These are phyloP conservation scores for Silene uniflora DNA, from an alignment of 148 eudicot genomes.

Conservation along the genomic window DNA sequence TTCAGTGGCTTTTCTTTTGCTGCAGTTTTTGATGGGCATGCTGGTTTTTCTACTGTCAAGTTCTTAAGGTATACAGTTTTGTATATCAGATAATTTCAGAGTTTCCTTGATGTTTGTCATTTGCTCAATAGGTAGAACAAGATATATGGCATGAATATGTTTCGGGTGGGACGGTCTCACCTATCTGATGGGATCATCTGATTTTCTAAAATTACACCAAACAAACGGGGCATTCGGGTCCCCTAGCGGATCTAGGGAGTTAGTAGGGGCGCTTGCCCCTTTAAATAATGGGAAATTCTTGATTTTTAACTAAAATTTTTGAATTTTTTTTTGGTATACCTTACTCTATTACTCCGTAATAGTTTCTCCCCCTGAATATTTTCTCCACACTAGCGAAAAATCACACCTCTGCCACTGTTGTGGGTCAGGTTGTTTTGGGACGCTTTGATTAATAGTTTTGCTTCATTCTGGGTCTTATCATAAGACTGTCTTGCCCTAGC, in stretches of 20 bases:
- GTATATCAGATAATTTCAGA: not conserved
- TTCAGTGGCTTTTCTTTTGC: slow-evolving; percentile 71
- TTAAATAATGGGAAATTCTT: too few relatives aligned
- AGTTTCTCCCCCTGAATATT: too few relatives aligned
- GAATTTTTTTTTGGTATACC: too few relatives aligned
- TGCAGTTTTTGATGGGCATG: slow-evolving; percentile 98
- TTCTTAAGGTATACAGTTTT: slow-evolving; percentile 58
- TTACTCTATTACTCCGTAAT: too few relatives aligned
- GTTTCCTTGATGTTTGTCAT: not conserved
- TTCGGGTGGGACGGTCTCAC: not conserved
- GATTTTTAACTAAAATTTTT: too few relatives aligned
- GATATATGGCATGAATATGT: not conserved
- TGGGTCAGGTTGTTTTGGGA: not conserved
- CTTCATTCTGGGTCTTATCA: not conserved
- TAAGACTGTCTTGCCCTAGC: not conserved
- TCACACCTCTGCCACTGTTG: too few relatives aligned
- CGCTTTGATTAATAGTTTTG: not conserved
- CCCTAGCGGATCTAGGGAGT: not conserved
- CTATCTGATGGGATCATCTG: not conserved
- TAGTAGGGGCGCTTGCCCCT: too few relatives aligned
- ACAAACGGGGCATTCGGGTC: not conserved
- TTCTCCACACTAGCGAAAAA: too few relatives aligned
- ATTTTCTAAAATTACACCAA: not conserved
- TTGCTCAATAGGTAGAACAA: not conserved
- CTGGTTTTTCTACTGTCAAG: slow-evolving; percentile 68